Conservation (phyloP, 257 asterid genomes). For the Fraxinus pennsylvanica region DNA sequence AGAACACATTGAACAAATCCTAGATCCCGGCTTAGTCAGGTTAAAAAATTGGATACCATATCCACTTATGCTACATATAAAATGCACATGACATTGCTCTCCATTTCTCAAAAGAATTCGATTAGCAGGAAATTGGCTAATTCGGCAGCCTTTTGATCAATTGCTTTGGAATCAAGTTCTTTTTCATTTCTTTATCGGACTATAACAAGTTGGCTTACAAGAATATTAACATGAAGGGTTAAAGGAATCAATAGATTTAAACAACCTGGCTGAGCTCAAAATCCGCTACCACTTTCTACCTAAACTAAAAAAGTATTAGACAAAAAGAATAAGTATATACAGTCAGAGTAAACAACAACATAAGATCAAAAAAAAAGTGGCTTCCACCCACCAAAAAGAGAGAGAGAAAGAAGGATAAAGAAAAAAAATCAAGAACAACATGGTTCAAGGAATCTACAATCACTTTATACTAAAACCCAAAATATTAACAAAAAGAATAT, state of each 20-base stretch:
- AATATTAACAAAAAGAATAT: constrained; percentile 18
- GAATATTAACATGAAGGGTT: background rate
- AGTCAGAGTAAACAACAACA: constrained; percentile 20
- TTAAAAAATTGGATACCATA: background rate
- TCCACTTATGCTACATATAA: background rate
- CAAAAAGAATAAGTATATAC: constrained; percentile 26
- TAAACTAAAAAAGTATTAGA: constrained; percentile 28
- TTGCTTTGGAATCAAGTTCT: background rate
- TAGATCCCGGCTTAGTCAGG: background rate
- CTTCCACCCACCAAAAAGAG: constrained; percentile 27
- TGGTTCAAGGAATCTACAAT: constrained; percentile 26
- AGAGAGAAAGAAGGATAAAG: background rate
- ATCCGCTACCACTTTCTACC: background rate
- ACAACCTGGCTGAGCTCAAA: background rate
- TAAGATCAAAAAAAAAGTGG: constrained; percentile 14
- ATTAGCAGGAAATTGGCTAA: background rate
- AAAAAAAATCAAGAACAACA: constrained; percentile 11
- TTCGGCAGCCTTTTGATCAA: background rate
- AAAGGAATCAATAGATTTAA: background rate
- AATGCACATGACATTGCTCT: background rate
- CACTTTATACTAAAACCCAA: constrained; percentile 24
- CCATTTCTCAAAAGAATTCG: background rate
- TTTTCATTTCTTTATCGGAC: background rate
- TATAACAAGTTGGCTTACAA: background rate
- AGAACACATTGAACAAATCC: background rate